These are phyloP conservation scores for Phytophthora hybrid DNA, from an alignment of 352 stramenopile species.

Conservation along the genomic window DNA sequence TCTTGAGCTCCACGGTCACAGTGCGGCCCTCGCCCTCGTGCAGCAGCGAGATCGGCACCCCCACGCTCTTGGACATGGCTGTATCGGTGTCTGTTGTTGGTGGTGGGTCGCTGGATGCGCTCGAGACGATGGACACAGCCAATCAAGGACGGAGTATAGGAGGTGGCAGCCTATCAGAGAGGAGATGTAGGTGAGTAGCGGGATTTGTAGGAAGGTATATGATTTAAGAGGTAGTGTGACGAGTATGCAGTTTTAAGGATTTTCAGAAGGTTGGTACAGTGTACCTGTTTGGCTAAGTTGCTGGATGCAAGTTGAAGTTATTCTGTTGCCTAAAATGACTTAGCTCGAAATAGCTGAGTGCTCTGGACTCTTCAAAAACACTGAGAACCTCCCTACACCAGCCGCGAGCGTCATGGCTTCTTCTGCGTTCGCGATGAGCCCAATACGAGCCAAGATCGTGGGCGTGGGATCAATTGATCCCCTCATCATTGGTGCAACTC, in stretches of 20 bases:
- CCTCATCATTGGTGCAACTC: constrained; percentile 3
- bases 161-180: neutral
- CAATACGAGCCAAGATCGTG: constrained; percentile 17
- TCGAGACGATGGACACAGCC: neutral
- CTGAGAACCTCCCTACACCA: neutral
- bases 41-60: constrained; percentile 87
- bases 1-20: constrained; percentile 91
- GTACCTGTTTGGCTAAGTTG: neutral
- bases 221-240: no score
- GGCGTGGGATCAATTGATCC: neutral
- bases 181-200: no score
- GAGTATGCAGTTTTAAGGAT: no score
- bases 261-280: neutral
- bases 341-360: neutral
- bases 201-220: no score
- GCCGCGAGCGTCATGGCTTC: constrained; percentile 16
- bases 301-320: neutral
- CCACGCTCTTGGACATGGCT: constrained; percentile 76
- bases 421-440: constrained; percentile 26
- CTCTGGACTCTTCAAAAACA: neutral
- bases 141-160: neutral
- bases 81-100: neutral
- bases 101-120: constrained; percentile 10
- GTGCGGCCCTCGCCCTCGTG: constrained; percentile 88
- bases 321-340: neutral